Evolutionary conservation across 495 filamentous ascomycete genomes (phyloP).

Genomic region (Tuber umbilicatum): DNA sequence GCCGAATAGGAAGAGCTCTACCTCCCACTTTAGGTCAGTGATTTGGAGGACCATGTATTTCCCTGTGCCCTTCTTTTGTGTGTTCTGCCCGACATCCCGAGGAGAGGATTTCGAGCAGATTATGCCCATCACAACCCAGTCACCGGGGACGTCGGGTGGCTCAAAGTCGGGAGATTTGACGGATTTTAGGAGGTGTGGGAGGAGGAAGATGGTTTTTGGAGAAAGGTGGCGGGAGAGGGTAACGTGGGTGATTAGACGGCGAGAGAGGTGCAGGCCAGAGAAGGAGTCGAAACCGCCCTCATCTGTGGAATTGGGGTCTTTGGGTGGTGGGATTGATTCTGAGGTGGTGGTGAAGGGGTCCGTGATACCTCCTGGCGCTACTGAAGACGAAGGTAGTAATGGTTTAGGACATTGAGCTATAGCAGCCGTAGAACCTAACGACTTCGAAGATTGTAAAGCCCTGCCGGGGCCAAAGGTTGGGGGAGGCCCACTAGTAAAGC

Average conservation of each 20-base stretch:
- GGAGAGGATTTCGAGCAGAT: slow-evolving; percentile 82
- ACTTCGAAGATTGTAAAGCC: not conserved
- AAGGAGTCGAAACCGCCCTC: slow-evolving; percentile 67
- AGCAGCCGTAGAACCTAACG: not conserved
- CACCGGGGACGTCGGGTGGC: slow-evolving; percentile 73
- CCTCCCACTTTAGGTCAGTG: slow-evolving; percentile 80
- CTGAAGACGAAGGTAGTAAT: slow-evolving; percentile 7
- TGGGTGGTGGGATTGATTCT: slow-evolving; percentile 28
- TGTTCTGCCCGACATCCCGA: slow-evolving; percentile 55
- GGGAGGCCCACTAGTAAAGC: slow-evolving; percentile 20
- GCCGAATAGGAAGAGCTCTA: slow-evolving; percentile 89
- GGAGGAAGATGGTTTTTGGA: slow-evolving; percentile 65
- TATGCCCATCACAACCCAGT: slow-evolving; percentile 80
- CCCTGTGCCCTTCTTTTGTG: slow-evolving; percentile 49
- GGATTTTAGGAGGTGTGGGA: slow-evolving; percentile 73
- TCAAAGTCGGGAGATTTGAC: slow-evolving; percentile 81
- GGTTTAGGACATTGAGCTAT: not conserved
- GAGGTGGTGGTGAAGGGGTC: slow-evolving; percentile 29
- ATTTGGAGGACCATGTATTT: slow-evolving; percentile 91
- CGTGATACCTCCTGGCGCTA: slow-evolving; percentile 20
- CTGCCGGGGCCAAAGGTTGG: slow-evolving; percentile 12
- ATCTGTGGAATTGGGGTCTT: slow-evolving; percentile 44
- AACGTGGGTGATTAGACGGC: slow-evolving; percentile 75
- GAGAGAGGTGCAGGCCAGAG: slow-evolving; percentile 75
- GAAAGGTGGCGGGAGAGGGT: slow-evolving; percentile 66